Evolutionary conservation across 768 basidiomycete genomes (phyloP).

Genomic region (Pisolithus sp.): DNA sequence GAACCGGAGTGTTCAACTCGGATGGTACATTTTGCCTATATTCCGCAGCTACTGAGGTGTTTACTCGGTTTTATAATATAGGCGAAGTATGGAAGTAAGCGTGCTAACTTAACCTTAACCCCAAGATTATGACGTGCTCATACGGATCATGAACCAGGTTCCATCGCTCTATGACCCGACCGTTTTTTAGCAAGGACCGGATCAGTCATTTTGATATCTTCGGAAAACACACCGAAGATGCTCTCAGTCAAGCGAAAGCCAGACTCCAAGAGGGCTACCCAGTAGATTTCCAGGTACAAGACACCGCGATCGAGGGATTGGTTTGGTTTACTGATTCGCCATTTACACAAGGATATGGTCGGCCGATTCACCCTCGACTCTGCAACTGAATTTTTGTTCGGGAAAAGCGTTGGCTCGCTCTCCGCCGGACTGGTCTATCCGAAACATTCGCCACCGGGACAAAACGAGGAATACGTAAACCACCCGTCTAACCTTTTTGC

Average conservation of each 20-base stretch:
- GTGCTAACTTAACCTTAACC: not conserved
- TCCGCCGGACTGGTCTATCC: slow-evolving; percentile 34
- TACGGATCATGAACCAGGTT: slow-evolving; percentile 21
- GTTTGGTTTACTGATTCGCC: not conserved
- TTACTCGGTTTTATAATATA: slow-evolving; percentile 14
- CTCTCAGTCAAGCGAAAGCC: slow-evolving; percentile 26
- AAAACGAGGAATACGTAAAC: slow-evolving; percentile 16
- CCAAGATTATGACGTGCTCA: not conserved
- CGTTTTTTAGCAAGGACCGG: slow-evolving; percentile 36
- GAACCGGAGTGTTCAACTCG: slow-evolving; percentile 39
- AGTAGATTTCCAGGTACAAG: slow-evolving; percentile 34
- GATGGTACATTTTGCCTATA: slow-evolving; percentile 33
- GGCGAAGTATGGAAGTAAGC: slow-evolving; percentile 36
- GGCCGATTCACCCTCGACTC: slow-evolving; percentile 51
- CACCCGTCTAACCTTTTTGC: slow-evolving; percentile 33
- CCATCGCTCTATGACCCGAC: slow-evolving; percentile 37
- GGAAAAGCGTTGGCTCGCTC: slow-evolving; percentile 33
- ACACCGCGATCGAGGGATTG: not conserved
- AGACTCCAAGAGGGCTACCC: slow-evolving; percentile 31
- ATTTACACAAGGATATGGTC: slow-evolving; percentile 23
- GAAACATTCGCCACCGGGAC: slow-evolving; percentile 15
- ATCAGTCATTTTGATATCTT: slow-evolving; percentile 37
- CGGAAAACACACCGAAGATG: slow-evolving; percentile 30
- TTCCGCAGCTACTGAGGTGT: not conserved
- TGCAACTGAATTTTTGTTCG: slow-evolving; percentile 52